A percentile compares a stretch with the other conserved stretches of the same genome.
Evolutionary conservation across 345 rosid genomes (phyloP).

Genomic region (Orychophragmus violaceus): DNA sequence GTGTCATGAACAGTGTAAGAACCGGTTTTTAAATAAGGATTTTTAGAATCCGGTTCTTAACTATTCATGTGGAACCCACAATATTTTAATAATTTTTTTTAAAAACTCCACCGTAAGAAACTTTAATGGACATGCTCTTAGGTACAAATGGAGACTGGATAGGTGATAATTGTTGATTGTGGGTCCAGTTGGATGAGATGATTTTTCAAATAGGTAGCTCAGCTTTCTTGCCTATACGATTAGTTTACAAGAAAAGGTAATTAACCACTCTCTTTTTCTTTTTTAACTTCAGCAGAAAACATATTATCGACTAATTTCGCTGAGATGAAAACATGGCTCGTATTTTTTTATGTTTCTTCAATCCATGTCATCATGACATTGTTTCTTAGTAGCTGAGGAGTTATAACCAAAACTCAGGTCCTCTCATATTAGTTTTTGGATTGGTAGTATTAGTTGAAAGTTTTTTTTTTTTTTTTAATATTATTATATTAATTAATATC

Average conservation of each 20-base stretch:
- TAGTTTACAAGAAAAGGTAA: constrained; percentile 13
- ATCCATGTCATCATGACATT: neutral
- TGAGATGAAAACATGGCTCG: constrained; percentile 17
- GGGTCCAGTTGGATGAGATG: constrained; percentile 25
- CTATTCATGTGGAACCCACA: too few species aligned
- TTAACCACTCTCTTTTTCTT: neutral
- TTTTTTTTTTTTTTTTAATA: too few species aligned
- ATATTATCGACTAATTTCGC: neutral
- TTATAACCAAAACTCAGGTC: neutral
- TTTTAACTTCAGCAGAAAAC: neutral
- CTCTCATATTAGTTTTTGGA: neutral
- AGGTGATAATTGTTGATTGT: constrained; percentile 31
- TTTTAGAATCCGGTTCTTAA: too few species aligned
- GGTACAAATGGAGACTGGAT: constrained; percentile 27
- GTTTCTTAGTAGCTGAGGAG: neutral
- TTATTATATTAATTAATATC: too few species aligned
- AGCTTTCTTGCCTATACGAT: constrained; percentile 11
- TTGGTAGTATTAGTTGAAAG: neutral
- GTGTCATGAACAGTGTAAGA: too few species aligned
- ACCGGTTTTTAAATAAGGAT: too few species aligned
- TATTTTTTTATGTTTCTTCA: neutral
- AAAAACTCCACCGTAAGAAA: too few species aligned
- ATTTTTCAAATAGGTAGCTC: constrained; percentile 29
- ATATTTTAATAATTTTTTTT: too few species aligned
- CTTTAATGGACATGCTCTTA: too few species aligned